Base-by-base conservation (phyloP, 768 basidiomycete genomes). In the Leucocoprinus birnbaumii region DNA sequence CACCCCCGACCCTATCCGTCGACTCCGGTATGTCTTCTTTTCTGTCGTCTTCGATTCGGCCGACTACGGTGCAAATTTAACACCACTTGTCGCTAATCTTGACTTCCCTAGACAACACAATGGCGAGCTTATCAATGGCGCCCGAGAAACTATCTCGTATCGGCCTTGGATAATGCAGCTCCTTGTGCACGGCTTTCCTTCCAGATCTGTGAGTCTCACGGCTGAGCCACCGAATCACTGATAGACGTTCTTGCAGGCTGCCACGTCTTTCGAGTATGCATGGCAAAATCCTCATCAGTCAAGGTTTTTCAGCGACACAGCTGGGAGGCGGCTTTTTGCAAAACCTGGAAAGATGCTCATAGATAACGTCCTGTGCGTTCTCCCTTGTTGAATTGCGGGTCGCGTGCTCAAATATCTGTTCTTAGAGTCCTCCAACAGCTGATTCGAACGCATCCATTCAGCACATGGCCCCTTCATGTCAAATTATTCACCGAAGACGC, bases 91-190 rank as follows among this genome's bases (percentile, higher is more conserved):
- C 31, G 31, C 31, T 31, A 31, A 31, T 31, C 11, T 31, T 31
- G 31, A 31, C 31, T 31, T 9, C 13, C 4, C 13, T 49, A 84
- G 89, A 24, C 90, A 92, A 62, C 91, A 94, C 66, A 94, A 94
- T 69, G 90, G 90, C 25, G 83, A 87, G 66, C 67, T 91, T 53
- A 70, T 77, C 0, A 80, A 82, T 62, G 91, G 91, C 16, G 91
- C 89, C 9, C 76, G 73, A 68, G 87, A 81, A 67, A 92, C 90
- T 0, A 70, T 68, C 42, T 60, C 71, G 22, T 78, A 79, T 44
- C 67, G 87, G 22, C 87, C 87, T 40, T 92, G 89, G 90, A 77
- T 83, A 10, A 91, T 94, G 89, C 84, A 87, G 56, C 86, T 92
- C 85, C 85, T 92, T 35, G 85, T 92, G 1, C 79, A 89, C 64